Evolutionary conservation across 805 yeast genomes (phyloP).

Genomic region (Candida stauntonica): DNA sequence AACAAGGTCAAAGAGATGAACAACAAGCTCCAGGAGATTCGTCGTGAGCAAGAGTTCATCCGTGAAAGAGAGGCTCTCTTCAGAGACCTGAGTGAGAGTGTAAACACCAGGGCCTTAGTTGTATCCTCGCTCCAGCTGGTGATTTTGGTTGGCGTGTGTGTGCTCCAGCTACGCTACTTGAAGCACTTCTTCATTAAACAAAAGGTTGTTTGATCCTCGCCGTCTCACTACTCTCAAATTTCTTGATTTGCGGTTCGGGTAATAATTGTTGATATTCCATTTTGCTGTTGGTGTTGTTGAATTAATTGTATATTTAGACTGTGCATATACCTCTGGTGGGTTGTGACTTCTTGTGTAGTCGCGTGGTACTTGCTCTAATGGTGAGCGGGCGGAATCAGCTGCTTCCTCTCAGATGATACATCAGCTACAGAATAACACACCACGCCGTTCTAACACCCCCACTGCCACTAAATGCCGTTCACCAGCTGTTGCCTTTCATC

Average conservation of each 20-base stretch:
- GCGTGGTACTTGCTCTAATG: neutral
- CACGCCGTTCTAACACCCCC: too few species aligned
- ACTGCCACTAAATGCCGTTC: too few species aligned
- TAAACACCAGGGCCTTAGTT: conserved; percentile 65
- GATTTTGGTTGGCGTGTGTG: conserved; percentile 65
- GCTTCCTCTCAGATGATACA: too few species aligned
- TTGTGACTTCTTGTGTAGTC: neutral
- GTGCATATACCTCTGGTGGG: neutral
- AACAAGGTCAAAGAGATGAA: conserved; percentile 54
- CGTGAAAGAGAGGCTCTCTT: conserved; percentile 66
- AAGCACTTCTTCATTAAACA: conserved; percentile 83
- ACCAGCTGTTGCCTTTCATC: neutral
- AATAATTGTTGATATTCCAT: too few species aligned
- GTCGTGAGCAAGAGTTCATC: conserved; percentile 60
- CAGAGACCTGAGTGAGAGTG: conserved; percentile 72
- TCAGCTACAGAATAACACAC: too few species aligned
- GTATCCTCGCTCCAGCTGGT: conserved; percentile 73
- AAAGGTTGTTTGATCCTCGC: conserved; percentile 61
- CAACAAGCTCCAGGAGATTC: conserved; percentile 52
- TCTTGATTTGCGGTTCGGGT: too few species aligned
- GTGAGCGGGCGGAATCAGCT: too few species aligned
- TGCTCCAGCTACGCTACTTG: conserved; percentile 72
- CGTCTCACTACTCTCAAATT: too few species aligned
- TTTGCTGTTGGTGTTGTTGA: too few species aligned
- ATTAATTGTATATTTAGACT: neutral